phyloP scores from a whole-genome alignment of 352 stramenopile genomes.

The Globisporangium abappressorium region DNA sequence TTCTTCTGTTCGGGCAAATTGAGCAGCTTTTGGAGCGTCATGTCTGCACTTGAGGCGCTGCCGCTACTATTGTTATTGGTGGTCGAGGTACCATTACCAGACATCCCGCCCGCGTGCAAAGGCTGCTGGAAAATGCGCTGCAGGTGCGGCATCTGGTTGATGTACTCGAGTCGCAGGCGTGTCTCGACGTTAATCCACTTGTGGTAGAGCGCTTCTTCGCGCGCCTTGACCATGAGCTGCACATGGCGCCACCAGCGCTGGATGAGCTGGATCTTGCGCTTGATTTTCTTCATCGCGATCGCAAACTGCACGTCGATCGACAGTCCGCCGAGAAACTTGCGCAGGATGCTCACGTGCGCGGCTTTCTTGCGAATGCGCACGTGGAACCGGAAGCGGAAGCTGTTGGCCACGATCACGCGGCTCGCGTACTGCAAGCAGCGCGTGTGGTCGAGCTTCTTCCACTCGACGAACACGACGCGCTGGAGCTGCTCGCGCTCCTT shows the following conservation, averaged over 20 bases:
- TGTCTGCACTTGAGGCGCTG: not conserved
- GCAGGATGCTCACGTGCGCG: constrained; percentile 30
- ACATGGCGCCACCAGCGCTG: constrained; percentile 66
- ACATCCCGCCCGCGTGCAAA: not conserved
- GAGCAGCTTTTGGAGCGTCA: constrained; percentile 49
- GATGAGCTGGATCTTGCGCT: constrained; percentile 44
- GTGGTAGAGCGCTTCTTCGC: constrained; percentile 48
- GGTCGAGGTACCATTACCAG: too few species aligned
- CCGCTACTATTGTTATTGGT: not conserved
- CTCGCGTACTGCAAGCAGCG: constrained; percentile 23
- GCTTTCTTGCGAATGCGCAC: constrained; percentile 39
- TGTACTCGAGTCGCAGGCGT: constrained; percentile 39
- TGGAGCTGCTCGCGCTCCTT: constrained; percentile 29
- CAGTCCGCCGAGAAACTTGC: constrained; percentile 42
- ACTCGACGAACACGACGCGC: constrained; percentile 35
- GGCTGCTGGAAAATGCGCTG: constrained; percentile 52
- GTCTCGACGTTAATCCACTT: constrained; percentile 55
- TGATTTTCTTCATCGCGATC: constrained; percentile 58
- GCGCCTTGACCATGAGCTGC: constrained; percentile 48
- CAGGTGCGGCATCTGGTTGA: constrained; percentile 54
- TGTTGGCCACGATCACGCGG: constrained; percentile 35
- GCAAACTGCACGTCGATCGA: constrained; percentile 62
- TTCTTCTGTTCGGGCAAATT: constrained; percentile 45
- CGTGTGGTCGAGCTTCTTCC: constrained; percentile 32
- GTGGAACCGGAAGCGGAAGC: constrained; percentile 35